A percentile compares a stretch with the other conserved stretches of the same genome.
These are phyloP conservation scores for Suhomyces taliae DNA, from an alignment of 1,139 yeast species.

Conservation along the genomic window DNA sequence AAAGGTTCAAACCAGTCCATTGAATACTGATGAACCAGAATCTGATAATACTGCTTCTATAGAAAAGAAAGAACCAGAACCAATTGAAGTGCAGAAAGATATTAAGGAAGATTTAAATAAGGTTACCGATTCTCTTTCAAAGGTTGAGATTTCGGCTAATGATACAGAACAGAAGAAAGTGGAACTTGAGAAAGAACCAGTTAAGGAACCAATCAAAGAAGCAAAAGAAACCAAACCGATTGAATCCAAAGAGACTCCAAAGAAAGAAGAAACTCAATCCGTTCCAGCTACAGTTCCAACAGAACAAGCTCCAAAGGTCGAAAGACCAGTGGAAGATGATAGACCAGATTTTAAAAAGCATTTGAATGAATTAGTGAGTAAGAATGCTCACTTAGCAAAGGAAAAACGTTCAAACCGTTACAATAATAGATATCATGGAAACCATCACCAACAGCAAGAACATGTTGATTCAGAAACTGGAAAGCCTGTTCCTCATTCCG, in stretches of 20 bases:
- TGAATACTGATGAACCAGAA: constrained; percentile 1
- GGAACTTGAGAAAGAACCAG: background rate
- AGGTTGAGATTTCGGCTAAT: background rate
- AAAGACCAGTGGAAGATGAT: constrained; percentile 15
- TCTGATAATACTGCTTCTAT: background rate
- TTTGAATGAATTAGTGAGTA: constrained; percentile 29
- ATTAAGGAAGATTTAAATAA: background rate
- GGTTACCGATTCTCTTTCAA: background rate
- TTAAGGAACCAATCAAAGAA: background rate
- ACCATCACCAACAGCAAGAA: background rate
- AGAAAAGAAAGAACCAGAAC: background rate
- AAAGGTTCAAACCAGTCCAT: constrained; percentile 19
- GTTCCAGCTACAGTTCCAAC: background rate
- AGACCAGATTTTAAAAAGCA: constrained; percentile 38
- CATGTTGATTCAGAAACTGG: background rate
- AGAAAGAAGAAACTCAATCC: background rate
- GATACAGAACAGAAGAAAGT: background rate
- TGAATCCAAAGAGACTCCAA: background rate
- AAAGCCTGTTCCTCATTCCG: background rate
- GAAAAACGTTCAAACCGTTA: constrained; percentile 6
- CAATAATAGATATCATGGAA: background rate
- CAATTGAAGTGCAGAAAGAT: background rate
- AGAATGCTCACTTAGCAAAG: constrained; percentile 11
- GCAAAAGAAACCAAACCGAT: background rate
- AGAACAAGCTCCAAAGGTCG: background rate